These are phyloP conservation scores for Alloascoidea africana DNA, from an alignment of 805 yeast genomes.

Conservation along the genomic window DNA sequence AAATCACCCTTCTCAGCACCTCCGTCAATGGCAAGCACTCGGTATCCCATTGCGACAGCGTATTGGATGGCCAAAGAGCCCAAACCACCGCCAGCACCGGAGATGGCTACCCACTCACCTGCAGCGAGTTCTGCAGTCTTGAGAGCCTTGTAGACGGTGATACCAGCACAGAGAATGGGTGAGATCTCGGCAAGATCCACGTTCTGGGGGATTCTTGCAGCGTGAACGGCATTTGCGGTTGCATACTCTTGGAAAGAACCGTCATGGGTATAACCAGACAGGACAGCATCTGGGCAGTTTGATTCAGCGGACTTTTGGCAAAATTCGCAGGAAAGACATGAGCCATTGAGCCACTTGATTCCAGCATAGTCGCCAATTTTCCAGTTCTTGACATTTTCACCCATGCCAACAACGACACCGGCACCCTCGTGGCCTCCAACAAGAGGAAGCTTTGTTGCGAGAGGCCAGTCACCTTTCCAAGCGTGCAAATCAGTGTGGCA, in stretches of 20 bases:
- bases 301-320: slow-evolving; percentile 56
- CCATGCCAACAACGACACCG: slow-evolving; percentile 69
- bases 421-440: slow-evolving; percentile 91
- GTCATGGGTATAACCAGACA: slow-evolving; percentile 81
- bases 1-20: slow-evolving; percentile 46
- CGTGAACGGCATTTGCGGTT: slow-evolving; percentile 78
- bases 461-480: slow-evolving; percentile 90
- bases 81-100: slow-evolving; percentile 74
- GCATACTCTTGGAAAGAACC: slow-evolving; percentile 89
- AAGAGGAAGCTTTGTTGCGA: slow-evolving; percentile 55
- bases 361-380: slow-evolving; percentile 75
- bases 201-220: slow-evolving; percentile 63
- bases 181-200: slow-evolving; percentile 64
- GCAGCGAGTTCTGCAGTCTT: slow-evolving; percentile 59
- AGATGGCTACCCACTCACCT: slow-evolving; percentile 64
- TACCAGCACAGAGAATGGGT: slow-evolving; percentile 84
- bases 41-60: slow-evolving; percentile 64
- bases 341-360: slow-evolving; percentile 70
- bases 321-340: slow-evolving; percentile 65
- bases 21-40: slow-evolving; percentile 60
- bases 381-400: slow-evolving; percentile 52
- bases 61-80: slow-evolving; percentile 64
- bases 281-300: slow-evolving; percentile 50
- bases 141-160: slow-evolving; percentile 82
- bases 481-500: slow-evolving; percentile 93